phyloP scores from a whole-genome alignment of 805 yeast genomes.

The Candida patagonica region DNA sequence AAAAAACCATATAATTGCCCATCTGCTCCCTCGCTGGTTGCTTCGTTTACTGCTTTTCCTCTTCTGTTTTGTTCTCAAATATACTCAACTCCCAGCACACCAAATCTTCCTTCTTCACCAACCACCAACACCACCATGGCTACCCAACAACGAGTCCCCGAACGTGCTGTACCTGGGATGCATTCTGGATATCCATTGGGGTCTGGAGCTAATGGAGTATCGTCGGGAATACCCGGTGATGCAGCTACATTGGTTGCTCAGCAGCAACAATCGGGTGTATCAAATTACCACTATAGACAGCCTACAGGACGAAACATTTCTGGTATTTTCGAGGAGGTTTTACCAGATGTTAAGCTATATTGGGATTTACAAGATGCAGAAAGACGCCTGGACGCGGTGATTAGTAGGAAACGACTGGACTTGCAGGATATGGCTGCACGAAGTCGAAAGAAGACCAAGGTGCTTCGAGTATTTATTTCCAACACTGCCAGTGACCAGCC shows the following conservation, averaged over 20 bases:
- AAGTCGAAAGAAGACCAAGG: constrained; percentile 42
- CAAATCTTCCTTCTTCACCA: not conserved
- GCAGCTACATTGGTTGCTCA: not conserved
- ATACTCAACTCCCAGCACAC: not conserved
- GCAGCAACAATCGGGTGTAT: constrained; percentile 6
- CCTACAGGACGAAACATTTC: constrained; percentile 52
- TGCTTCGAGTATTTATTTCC: constrained; percentile 71
- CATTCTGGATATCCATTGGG: no score
- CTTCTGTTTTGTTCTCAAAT: not conserved
- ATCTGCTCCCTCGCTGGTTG: no score
- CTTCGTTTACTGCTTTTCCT: no score
- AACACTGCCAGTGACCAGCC: constrained; percentile 80
- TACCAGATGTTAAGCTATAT: constrained; percentile 69
- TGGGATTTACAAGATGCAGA: constrained; percentile 74
- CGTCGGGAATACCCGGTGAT: not conserved
- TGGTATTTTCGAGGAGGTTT: constrained; percentile 33
- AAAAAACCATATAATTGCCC: no score
- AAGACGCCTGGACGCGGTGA: constrained; percentile 65
- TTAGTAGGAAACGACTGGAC: constrained; percentile 77
- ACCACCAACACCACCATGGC: constrained; percentile 1
- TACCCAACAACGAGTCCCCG: constrained; percentile 1
- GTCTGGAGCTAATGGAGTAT: no score
- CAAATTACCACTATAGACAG: constrained; percentile 12
- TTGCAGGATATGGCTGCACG: constrained; percentile 59
- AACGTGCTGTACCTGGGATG: not conserved